Evolutionary conservation across 1,284 basidiomycete genomes (phyloP).

Genomic region (Cutaneotrichosporon curvatum): DNA sequence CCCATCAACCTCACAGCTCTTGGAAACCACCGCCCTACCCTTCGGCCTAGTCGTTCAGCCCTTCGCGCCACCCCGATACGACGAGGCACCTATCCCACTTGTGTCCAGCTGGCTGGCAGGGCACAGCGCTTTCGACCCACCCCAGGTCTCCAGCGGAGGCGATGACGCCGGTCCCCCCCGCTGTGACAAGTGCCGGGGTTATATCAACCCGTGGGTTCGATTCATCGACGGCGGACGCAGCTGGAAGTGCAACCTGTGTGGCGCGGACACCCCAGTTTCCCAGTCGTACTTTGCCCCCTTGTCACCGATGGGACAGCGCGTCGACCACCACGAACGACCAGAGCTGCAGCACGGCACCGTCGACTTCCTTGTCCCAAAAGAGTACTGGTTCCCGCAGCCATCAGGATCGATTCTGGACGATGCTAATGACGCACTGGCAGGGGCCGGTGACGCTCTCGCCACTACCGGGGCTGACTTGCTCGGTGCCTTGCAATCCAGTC

Average conservation of each 20-base stretch:
- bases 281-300: constrained; percentile 81
- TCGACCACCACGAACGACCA: constrained; percentile 75
- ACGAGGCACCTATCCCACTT: constrained; percentile 74
- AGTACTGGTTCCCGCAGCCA: constrained; percentile 74
- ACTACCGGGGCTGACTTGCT: constrained; percentile 41
- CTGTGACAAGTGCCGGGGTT: constrained; percentile 78
- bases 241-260: constrained; percentile 93
- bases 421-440: constrained; percentile 53
- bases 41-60: constrained; percentile 83
- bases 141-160: constrained; percentile 58
- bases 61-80: constrained; percentile 72
- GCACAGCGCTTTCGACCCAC: constrained; percentile 53
- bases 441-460: constrained; percentile 37
- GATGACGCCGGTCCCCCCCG: constrained; percentile 66
- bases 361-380: constrained; percentile 77
- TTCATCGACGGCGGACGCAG: constrained; percentile 77
- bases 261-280: constrained; percentile 70
- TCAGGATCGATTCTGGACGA: constrained; percentile 48
- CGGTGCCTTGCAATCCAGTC: constrained; percentile 35
- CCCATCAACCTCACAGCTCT: constrained; percentile 72
- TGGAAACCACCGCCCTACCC: constrained; percentile 75
- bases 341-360: constrained; percentile 88
- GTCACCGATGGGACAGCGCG: constrained; percentile 68
- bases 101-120: constrained; percentile 50
- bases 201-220: constrained; percentile 90